Percentiles rank a stretch among this genome's conserved stretches.
These are phyloP conservation scores for Marsdenia floribunda DNA, from an alignment of 257 asterid genomes.

Conservation along the genomic window DNA sequence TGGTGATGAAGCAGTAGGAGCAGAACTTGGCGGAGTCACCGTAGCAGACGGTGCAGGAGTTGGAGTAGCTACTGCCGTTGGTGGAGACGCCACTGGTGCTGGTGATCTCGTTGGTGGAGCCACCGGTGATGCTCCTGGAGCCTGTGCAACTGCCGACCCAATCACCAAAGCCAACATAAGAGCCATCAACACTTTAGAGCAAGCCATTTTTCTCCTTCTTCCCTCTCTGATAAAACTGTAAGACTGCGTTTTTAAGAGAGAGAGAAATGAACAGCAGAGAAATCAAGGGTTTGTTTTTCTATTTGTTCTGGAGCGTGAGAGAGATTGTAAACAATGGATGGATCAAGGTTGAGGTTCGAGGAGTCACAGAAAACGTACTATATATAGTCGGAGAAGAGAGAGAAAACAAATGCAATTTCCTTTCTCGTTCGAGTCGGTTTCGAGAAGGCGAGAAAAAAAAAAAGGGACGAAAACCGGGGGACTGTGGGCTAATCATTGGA, in stretches of 20 bases:
- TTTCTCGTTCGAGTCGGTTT: slow-evolving; percentile 4
- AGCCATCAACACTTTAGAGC: slow-evolving; percentile 12
- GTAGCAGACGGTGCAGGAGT: slow-evolving; percentile 23
- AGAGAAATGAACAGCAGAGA: slow-evolving; percentile 4
- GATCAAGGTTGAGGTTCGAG: background rate
- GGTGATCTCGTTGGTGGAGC: slow-evolving; percentile 37
- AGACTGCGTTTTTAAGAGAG: slow-evolving; percentile 13
- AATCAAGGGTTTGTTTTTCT: background rate
- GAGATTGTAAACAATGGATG: background rate
- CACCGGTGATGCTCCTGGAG: slow-evolving; percentile 44
- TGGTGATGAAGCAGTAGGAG: slow-evolving; percentile 26
- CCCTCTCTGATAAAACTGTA: background rate
- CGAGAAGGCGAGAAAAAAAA: background rate
- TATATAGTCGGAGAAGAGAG: slow-evolving; percentile 14
- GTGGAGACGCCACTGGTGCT: slow-evolving; percentile 23
- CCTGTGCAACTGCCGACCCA: slow-evolving; percentile 41
- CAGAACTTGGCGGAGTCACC: slow-evolving; percentile 17
- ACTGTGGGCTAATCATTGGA: slow-evolving; percentile 14
- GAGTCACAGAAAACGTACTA: background rate
- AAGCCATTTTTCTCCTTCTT: slow-evolving; percentile 25
- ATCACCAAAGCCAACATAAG: slow-evolving; percentile 33
- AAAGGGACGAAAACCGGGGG: background rate
- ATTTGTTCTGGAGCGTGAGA: background rate
- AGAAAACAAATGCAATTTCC: background rate
- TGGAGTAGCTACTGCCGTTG: slow-evolving; percentile 18